Base-by-base conservation (phyloP, 352 stramenopile genomes). In the Sclerospora graminicola region DNA sequence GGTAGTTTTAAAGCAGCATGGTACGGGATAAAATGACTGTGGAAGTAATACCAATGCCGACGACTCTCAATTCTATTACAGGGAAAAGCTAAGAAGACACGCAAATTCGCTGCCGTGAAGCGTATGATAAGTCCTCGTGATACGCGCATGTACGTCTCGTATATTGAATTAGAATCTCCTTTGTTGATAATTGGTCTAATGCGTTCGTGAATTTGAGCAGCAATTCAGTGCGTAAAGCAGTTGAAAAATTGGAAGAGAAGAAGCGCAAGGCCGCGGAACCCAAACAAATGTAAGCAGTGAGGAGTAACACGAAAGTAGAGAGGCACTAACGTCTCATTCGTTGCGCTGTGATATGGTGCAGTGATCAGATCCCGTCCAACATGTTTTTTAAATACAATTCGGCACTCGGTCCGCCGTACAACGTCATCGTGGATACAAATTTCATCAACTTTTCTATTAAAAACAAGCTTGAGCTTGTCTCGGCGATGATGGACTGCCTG, bases 381-480 rank as follows among this genome's bases (percentile, higher is more conserved):
- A 76, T 99, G 55, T 99, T 99, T 65, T 99, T 99, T 75, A 96
- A 98, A 63, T 98, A 99, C 84, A 99, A 99, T 65, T 89, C 94
- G 19, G 89, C 97, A 34, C 75, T 99, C 11, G 97, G 97, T 4
- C 93, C 93, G 28, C 96, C 96, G 26, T 99, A 99, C 70, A 95
- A 97, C 69, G 83, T 99, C 31, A 69, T 99, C 10, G 80, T 99
- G 35, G 97, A 99, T 85, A 99, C 97, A 15, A 99, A 99, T 69
- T 99, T 99, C 81, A 98, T 99, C 68, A 99, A 99, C 66, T 99
- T 99, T 54, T 98, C 89, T 27, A 99, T 99, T 71, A 97, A 97
- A 51, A 98, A 99, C 80, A 96, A 97, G 59, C 84, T 99, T 45
- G 97, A 99, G 60, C 86, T 99, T 28, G 85, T 99, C 14, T 96